phyloP scores from a whole-genome alignment of 495 filamentous ascomycete species.

The Penicillium turbatum region DNA sequence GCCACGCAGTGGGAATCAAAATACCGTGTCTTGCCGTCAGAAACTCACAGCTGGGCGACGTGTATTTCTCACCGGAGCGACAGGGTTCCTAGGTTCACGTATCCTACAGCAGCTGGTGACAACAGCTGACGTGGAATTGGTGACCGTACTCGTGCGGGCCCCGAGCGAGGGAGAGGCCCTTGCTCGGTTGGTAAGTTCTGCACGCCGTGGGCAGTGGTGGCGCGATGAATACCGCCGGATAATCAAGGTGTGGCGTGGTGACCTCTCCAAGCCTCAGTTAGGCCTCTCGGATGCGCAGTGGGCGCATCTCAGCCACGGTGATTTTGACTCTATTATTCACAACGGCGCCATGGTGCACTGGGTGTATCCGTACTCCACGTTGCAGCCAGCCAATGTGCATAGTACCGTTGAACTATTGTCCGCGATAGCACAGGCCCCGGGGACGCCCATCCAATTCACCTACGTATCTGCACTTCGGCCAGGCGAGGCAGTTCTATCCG shows the following conservation, averaged over 20 bases:
- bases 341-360: background rate
- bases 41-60: background rate
- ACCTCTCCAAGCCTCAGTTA: background rate
- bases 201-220: background rate
- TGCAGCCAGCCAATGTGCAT: background rate
- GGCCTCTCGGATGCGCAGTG: background rate
- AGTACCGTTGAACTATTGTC: background rate
- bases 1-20: background rate
- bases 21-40: no score
- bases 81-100: background rate
- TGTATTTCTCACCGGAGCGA: background rate
- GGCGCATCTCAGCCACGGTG: background rate
- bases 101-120: background rate
- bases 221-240: background rate
- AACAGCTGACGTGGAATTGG: background rate
- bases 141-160: background rate
- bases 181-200: background rate
- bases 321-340: background rate
- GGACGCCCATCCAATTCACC: background rate
- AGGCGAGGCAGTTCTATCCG: background rate
- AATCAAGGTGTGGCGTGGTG: background rate
- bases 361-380: background rate
- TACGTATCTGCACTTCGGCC: background rate
- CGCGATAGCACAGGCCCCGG: background rate
- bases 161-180: background rate